A percentile compares a stretch with the other conserved stretches of the same genome.
phyloP scores from a whole-genome alignment of 116 monocot species.

The Dioscorea cayenensis region DNA sequence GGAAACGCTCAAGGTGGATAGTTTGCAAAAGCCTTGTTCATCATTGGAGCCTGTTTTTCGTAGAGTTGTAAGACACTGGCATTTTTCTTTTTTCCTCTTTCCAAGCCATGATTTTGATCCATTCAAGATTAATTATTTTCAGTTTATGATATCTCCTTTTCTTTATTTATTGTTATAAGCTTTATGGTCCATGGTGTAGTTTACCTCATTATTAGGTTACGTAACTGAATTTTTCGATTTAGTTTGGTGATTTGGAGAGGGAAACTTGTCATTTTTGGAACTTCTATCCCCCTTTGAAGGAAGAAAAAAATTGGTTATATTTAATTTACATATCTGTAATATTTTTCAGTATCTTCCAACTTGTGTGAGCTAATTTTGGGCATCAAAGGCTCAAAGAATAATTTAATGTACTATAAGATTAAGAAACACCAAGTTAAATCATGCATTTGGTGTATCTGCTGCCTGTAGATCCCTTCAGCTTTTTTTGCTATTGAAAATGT shows the following conservation, averaged over 20 bases:
- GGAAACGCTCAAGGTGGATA: constrained; percentile 82
- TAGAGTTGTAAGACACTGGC: constrained; percentile 57
- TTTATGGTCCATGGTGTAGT: background rate
- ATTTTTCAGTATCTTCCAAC: background rate
- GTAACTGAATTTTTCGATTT: too few species aligned
- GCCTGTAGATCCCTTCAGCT: background rate
- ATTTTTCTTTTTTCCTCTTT: background rate
- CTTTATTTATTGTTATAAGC: too few species aligned
- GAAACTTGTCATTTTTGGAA: too few species aligned
- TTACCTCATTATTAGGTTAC: too few species aligned
- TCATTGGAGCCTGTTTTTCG: constrained; percentile 88
- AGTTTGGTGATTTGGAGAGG: too few species aligned
- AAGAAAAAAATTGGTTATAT: too few species aligned
- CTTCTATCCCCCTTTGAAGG: too few species aligned
- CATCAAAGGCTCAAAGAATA: background rate
- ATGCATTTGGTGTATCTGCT: background rate
- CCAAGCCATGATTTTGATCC: background rate
- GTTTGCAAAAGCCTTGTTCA: constrained; percentile 76
- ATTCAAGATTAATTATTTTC: background rate
- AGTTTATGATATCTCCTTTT: background rate
- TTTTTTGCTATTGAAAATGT: too few species aligned
- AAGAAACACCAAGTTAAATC: background rate
- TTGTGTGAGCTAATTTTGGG: background rate
- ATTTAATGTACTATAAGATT: background rate
- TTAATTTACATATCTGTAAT: too few species aligned